Percentiles rank a stretch among this genome's conserved stretches.
These are phyloP conservation scores for Odontarrhena argentea DNA, from an alignment of 345 rosid genomes.

Conservation along the genomic window DNA sequence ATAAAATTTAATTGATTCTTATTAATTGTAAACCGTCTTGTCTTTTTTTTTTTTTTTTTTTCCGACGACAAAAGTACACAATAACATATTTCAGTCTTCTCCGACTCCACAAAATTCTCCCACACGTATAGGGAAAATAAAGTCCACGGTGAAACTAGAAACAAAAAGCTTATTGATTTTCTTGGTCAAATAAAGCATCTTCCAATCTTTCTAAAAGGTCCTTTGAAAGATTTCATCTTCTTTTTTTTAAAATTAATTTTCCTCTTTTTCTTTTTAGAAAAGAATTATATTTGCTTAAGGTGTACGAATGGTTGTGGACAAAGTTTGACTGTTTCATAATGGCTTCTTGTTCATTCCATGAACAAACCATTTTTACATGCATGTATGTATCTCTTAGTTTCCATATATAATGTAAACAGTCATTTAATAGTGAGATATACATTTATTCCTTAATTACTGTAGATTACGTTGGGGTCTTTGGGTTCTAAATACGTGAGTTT, in stretches of 20 bases:
- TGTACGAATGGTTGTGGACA: slow-evolving; percentile 25
- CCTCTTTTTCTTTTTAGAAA: slow-evolving; percentile 11
- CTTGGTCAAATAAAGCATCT: slow-evolving; percentile 31
- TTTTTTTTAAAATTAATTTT: background rate
- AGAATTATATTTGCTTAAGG: slow-evolving; percentile 23
- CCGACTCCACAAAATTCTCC: background rate
- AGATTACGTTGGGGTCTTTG: too few species aligned
- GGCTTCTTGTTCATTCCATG: slow-evolving; percentile 19
- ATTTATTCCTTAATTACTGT: background rate
- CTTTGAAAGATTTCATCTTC: slow-evolving; percentile 8
- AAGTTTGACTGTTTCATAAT: slow-evolving; percentile 35
- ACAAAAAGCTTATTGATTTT: slow-evolving; percentile 6
- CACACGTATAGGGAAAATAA: slow-evolving; percentile 7
- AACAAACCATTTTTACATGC: background rate
- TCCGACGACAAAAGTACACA: too few species aligned
- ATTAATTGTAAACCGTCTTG: too few species aligned
- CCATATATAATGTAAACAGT: background rate
- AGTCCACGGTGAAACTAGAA: slow-evolving; percentile 7
- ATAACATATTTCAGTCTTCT: too few species aligned
- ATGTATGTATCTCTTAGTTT: background rate
- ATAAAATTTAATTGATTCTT: too few species aligned
- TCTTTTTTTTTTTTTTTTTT: too few species aligned
- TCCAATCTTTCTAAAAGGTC: slow-evolving; percentile 19
- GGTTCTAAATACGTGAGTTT: too few species aligned
- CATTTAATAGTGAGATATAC: background rate